These are phyloP conservation scores for Hericium alpestre DNA, from an alignment of 768 basidiomycete genomes.

Conservation along the genomic window DNA sequence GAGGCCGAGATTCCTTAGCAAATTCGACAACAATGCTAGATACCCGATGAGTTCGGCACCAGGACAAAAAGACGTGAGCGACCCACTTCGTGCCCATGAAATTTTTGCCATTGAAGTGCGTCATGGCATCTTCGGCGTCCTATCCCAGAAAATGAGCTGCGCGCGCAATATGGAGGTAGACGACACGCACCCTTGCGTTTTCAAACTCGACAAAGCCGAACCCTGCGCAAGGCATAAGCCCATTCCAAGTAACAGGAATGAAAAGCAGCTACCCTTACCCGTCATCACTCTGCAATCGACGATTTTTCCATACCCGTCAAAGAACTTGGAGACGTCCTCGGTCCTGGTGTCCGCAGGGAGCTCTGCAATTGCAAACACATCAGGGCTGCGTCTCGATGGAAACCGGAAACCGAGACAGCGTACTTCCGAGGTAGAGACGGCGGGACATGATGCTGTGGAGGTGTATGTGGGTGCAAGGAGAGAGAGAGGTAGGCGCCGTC, in stretches of 20 bases:
- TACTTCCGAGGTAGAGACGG: constrained; percentile 82
- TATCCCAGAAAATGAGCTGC: constrained; percentile 21
- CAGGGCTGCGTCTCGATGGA: constrained; percentile 1
- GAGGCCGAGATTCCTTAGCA: constrained; percentile 84
- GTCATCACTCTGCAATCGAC: constrained; percentile 93
- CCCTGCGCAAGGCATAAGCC: constrained; percentile 30
- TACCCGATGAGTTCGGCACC: neutral
- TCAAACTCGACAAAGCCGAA: constrained; percentile 99
- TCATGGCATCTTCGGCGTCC: constrained; percentile 93
- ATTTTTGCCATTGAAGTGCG: constrained; percentile 75
- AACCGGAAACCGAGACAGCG: constrained; percentile 17
- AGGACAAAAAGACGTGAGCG: neutral
- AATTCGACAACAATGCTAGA: constrained; percentile 89
- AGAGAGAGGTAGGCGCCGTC: neutral
- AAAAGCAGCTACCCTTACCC: constrained; percentile 36
- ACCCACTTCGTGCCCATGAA: constrained; percentile 82
- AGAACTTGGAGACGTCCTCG: constrained; percentile 79
- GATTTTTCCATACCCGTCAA: constrained; percentile 83
- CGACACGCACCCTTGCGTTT: constrained; percentile 48
- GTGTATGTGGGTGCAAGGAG: constrained; percentile 5
- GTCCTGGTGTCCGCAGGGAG: constrained; percentile 76
- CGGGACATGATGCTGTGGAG: constrained; percentile 49
- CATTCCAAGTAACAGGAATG: neutral
- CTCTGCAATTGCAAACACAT: constrained; percentile 31
- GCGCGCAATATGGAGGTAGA: neutral